These are phyloP conservation scores for Neoboletus subvelutipes DNA, from an alignment of 768 basidiomycete genomes.

Conservation along the genomic window DNA sequence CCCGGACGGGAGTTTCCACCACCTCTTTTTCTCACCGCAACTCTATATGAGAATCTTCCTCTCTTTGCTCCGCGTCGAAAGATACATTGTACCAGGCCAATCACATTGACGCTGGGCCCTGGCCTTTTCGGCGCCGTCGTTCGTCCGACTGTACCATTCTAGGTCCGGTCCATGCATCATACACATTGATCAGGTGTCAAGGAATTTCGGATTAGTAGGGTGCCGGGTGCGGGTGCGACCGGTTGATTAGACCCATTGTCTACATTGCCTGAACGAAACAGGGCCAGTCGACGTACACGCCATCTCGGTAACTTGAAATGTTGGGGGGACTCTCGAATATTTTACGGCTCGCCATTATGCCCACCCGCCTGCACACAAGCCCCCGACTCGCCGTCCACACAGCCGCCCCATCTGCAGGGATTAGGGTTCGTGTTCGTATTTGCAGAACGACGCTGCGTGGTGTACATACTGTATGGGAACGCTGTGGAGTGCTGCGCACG, in stretches of 20 bases:
- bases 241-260: background rate
- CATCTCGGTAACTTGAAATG: background rate
- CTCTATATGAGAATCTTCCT: background rate
- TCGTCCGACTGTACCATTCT: background rate
- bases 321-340: background rate
- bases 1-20: conserved; percentile 50
- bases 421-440: background rate
- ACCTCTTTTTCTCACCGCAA: background rate
- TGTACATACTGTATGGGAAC: background rate
- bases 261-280: background rate
- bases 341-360: no score
- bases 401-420: background rate
- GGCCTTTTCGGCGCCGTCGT: background rate
- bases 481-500: background rate
- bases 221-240: background rate
- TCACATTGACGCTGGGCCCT: background rate
- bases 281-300: background rate
- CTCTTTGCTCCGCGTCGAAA: background rate
- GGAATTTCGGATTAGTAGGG: background rate
- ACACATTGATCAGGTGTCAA: background rate
- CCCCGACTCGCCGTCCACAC: background rate
- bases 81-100: background rate
- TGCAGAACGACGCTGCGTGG: background rate
- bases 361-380: background rate
- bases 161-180: background rate